A percentile compares a stretch with the other conserved stretches of the same genome.
phyloP scores from a whole-genome alignment of 192 early-diverging fungal species.

The Phlyctochytrium bullatum region DNA sequence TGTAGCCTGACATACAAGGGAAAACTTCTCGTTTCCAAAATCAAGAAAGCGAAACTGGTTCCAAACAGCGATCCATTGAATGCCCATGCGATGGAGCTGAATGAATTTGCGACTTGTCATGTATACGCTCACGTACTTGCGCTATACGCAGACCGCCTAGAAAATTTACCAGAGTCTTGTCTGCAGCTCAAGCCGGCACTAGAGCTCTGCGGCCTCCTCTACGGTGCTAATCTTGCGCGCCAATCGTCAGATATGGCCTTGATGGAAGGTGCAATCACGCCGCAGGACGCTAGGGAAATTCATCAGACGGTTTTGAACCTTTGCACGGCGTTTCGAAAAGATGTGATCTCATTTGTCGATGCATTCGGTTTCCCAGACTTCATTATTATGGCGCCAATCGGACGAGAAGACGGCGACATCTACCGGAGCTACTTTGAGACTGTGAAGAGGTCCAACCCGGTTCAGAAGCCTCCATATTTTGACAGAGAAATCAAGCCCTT shows the following conservation, averaged over 20 bases:
- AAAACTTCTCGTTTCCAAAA: too few relatives aligned
- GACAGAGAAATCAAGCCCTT: not conserved
- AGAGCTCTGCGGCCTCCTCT: slow-evolving; percentile 2
- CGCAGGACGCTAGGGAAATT: slow-evolving; percentile 64
- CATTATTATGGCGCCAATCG: slow-evolving; percentile 85
- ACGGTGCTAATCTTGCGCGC: slow-evolving; percentile 11
- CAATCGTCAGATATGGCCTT: not conserved
- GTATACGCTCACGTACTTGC: not conserved
- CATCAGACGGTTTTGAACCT: slow-evolving; percentile 60
- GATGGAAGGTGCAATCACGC: slow-evolving; percentile 5
- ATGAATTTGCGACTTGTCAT: too few relatives aligned
- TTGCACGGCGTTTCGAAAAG: slow-evolving; percentile 69
- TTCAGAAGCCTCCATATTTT: not conserved
- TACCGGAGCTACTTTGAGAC: slow-evolving; percentile 27
- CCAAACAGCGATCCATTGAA: too few relatives aligned
- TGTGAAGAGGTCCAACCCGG: not conserved
- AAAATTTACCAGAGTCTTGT: not conserved
- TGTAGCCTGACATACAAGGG: too few relatives aligned
- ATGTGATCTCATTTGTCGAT: slow-evolving; percentile 82
- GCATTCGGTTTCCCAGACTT: slow-evolving; percentile 87
- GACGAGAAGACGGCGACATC: slow-evolving; percentile 80
- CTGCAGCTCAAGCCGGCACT: not conserved
- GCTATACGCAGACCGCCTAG: not conserved
- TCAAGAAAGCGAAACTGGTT: too few relatives aligned
- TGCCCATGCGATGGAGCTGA: too few relatives aligned